Evolutionary conservation across 169 alveolate species (phyloP), one percentile per base, ranked within the genome.

Genomic region (Perkinsus olseni): DNA sequence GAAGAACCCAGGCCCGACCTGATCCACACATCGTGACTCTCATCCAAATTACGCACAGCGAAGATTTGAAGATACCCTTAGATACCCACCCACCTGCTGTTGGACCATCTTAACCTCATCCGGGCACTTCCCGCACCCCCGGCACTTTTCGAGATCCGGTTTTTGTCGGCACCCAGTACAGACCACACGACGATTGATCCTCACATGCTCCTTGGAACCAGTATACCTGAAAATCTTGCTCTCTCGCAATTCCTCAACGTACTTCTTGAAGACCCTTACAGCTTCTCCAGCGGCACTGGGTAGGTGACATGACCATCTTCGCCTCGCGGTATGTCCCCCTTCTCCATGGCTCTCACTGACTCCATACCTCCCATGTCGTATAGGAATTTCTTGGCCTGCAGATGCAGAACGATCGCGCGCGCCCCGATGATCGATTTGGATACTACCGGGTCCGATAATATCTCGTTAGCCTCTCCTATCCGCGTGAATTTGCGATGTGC

Each of bases 261-360:
- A 3, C 3, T 6, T 40, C 11, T 40, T 11, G 50, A 6, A 3
- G 50, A 40, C 50, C 50, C 50, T 40, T 11, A 40, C 50, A 40
- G 50, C 50, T 40, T 40, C 50, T 40, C 50, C 92, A 91, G 20
- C 48, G 97, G 97, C 3, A 91, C 92, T 82, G 95, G 91, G 92
- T 95, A 96, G 34, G 95, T 96, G 39, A 95, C 94, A 93, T 96
- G 50, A 40, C 50, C 50, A 40, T 40, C 50, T 11, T 40, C 50
- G 50, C 50, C 50, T 40, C 50, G 50, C 50, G 50, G 50, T 40
- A 40, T 40, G 50, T 40, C 50, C 11, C 50, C 50, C 11, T 40
- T 40, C 11, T 40, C 50, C 50, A 40, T 40, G 21, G 50, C 50
- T 40, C 50, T 40, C 50, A 40, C 50, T 40, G 50, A 40, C 11